These are phyloP conservation scores for Neurospora hispaniola DNA, from an alignment of 495 filamentous ascomycete species.

Conservation along the genomic window DNA sequence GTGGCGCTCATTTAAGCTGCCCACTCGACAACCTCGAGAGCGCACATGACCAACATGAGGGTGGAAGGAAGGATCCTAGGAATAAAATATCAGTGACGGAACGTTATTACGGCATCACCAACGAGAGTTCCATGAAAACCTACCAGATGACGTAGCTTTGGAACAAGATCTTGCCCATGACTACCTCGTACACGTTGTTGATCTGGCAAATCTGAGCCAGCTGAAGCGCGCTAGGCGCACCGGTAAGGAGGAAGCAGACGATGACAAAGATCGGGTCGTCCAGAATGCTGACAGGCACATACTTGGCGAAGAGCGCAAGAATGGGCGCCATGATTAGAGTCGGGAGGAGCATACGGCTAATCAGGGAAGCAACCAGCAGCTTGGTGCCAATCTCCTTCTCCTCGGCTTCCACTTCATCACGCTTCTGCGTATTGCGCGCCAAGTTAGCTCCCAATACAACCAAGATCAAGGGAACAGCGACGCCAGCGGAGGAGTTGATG, in stretches of 20 bases:
- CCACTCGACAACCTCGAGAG: slow-evolving; percentile 91
- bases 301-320: slow-evolving; percentile 83
- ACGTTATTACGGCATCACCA: background rate
- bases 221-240: slow-evolving; percentile 88
- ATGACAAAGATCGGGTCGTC: slow-evolving; percentile 97
- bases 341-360: slow-evolving; percentile 87
- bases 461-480: slow-evolving; percentile 89
- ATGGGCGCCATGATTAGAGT: slow-evolving; percentile 91
- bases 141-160: slow-evolving; percentile 97
- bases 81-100: slow-evolving; percentile 17
- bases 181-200: slow-evolving; percentile 86
- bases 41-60: slow-evolving; percentile 78
- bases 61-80: slow-evolving; percentile 88
- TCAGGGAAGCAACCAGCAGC: slow-evolving; percentile 72
- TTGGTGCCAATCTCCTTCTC: slow-evolving; percentile 58
- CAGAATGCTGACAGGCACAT: slow-evolving; percentile 82
- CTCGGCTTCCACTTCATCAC: slow-evolving; percentile 49
- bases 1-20: slow-evolving; percentile 26
- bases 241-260: slow-evolving; percentile 91
- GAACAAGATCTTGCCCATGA: slow-evolving; percentile 88
- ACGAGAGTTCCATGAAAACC: slow-evolving; percentile 18
- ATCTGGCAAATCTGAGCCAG: slow-evolving; percentile 98
- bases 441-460: slow-evolving; percentile 95
- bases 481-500: slow-evolving; percentile 71
- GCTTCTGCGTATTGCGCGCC: slow-evolving; percentile 58